Base-by-base conservation (phyloP, 2,329 filamentous ascomycete species). In the Fusarium protoensiforme region DNA sequence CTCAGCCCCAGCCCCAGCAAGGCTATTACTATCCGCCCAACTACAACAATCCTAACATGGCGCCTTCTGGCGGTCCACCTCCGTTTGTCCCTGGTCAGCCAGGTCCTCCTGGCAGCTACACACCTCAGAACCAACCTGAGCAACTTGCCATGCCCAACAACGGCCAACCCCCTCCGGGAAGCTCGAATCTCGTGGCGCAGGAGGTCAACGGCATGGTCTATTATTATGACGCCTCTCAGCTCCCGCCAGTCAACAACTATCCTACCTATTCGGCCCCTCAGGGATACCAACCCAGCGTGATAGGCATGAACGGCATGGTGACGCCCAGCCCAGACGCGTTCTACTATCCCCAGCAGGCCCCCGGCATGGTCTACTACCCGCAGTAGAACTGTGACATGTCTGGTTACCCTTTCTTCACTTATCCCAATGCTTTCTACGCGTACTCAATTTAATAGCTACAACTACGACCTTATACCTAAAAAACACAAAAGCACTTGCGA, bases 181-280 rank as follows among this genome's bases (percentile, higher is more conserved):
- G 79, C 33, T 78, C 85, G 20, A 89, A 86, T 72, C 81, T 91
- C 46, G 89, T 92, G 56, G 94, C 94, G 0, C 95, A 98, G 81
- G 96, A 98, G 84, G 92, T 92, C 72, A 97, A 98, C 76, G 96
- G 96, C 70, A 98, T 97, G 89, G 95, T 98, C 1, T 98, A 97
- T 82, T 99, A 98, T 81, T 95, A 95, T 78, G 93, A 97, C 79
- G 88, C 94, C 9, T 88, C 91, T n/a, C 92, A 95, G 79, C 85
- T 95, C 56, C 85, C 90, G 29, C 84, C 88, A 1, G 84, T 89
- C 72, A 80, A 84, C 57, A 77, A 81, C 22, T 90, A 89, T 72
- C 83, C 85, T 33, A 65, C 83, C 1, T 89, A 87, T 71, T 84
- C 86, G 64, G 79, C 86, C 8, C 81, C 86, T 41, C 88, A 86